Evolutionary conservation across 169 alveolate species (phyloP), one percentile per base, ranked within the genome.

Genomic region (Plasmodium vinckei): DNA sequence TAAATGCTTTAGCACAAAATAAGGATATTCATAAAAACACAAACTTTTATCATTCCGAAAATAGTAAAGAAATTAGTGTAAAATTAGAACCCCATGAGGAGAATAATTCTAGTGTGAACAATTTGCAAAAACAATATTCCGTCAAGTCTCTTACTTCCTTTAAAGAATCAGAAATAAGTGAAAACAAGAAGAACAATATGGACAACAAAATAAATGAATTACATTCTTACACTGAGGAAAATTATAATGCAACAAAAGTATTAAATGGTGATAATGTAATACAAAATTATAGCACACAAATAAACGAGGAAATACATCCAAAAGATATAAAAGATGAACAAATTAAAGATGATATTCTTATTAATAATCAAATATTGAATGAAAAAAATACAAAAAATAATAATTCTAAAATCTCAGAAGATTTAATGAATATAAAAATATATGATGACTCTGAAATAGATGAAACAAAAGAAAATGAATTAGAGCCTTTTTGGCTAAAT

Each of bases 391-490:
- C 54, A 21, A 42, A 54, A 49, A 23, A 46, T 5, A 44, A n/a
- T 53, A 25, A 21, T 19, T 61, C 88, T 42, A 59, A 56, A 2
- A 63, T 39, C 21, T 63, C 77, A 53, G 60, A 77, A 23, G 61
- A 64, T n/a, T 77, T 77, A 63, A 25, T 15, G 27, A 59, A 77
- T 63, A 77, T 77, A 64, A 77, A 77, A 77, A 77, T 77, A 64
- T 77, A 77, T 59, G 88, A 77, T 47, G 88, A 77, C 46, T 77
- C 88, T 12, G 88, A 77, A 77, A 77, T 77, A 63, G 88, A 77
- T 44, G 88, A 77, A 21, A 42, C 59, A 25, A 49, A 77, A 23
- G 72, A 77, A 17, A 77, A 59, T 47, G 88, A 77, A 25, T 39
- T 64, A 13, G 88, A 77, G 7, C 39, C 53, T 7, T 77, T 77